Evolutionary conservation across 768 basidiomycete genomes (phyloP), one percentile per base, ranked within the genome.

Genomic region (Russula sp.): DNA sequence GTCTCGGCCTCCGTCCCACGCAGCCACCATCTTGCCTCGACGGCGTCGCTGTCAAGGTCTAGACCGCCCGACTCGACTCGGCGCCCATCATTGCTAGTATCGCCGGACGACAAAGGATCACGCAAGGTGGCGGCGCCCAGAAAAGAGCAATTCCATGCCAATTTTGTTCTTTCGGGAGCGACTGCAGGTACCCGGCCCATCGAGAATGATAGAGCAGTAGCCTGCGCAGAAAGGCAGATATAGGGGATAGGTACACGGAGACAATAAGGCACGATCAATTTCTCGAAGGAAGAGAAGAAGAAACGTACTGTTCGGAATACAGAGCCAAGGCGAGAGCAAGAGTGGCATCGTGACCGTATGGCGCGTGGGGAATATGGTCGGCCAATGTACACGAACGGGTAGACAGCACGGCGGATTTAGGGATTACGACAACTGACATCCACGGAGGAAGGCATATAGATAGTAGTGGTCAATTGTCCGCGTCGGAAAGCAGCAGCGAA

Each of bases 161-260:
- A 32, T 58, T 63, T 22, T 32, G 60, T 20, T 55, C 50, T 16
- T 9, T 26, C 10, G 73, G 73, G 9, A 74, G 67, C 14, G 70
- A 70, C 26, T 65, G 59, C 6, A 74, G 53, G 61, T 74, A 74
- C 38, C 64, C 73, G 62, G 54, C 56, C 73, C 73, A 74, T 24
- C 68, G 70, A 48, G 72, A 72, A 40, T 16, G 55, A 9, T 40
- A 34, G 28, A 63, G 66, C 2, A 64, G 51, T 26, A 64, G 40
- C 40, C 73, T 73, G 61, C 38, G n/a, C 28, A 42, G 28, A 20
- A 28, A 28, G n/a, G n/a, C 8, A 24, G 10, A 22, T 22, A 56
- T 18, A 44, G 9, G 10, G 34, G 46, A 32, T 46, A 28, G 57
- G 46, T 38, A 57, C 64, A 36, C 46, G 30, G 56, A 32, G 0